phyloP scores from a whole-genome alignment of 768 basidiomycete species.

The Rossbeevera mucosa region DNA sequence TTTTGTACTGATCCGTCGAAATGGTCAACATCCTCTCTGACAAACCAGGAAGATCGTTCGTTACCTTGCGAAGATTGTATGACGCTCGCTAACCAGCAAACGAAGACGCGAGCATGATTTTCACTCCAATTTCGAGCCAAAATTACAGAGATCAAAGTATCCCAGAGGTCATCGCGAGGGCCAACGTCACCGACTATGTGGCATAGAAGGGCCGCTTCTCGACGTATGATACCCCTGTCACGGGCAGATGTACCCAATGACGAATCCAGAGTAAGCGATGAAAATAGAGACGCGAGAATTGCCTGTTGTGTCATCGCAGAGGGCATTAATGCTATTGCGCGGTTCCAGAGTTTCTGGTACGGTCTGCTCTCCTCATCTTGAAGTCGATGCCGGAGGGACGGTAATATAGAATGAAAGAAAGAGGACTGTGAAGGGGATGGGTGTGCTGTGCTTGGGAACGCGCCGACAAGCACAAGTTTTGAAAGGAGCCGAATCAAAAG shows the following conservation, averaged over 20 bases:
- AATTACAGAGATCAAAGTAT: slow-evolving; percentile 42
- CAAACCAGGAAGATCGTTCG: slow-evolving; percentile 3
- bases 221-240: slow-evolving; percentile 43
- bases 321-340: slow-evolving; percentile 42
- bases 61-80: slow-evolving; percentile 29
- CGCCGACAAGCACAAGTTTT: slow-evolving; percentile 64
- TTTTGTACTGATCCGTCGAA: slow-evolving; percentile 36
- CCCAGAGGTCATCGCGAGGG: slow-evolving; percentile 49
- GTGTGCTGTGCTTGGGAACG: slow-evolving; percentile 53
- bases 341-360: slow-evolving; percentile 51
- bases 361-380: slow-evolving; percentile 13
- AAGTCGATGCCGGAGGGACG: slow-evolving; percentile 44
- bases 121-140: slow-evolving; percentile 57
- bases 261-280: slow-evolving; percentile 37
- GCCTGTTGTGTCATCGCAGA: slow-evolving; percentile 52
- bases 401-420: slow-evolving; percentile 56
- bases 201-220: slow-evolving; percentile 51
- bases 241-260: slow-evolving; percentile 28
- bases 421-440: slow-evolving; percentile 59
- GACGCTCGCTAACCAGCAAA: slow-evolving; percentile 62
- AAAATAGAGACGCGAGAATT: slow-evolving; percentile 56
- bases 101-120: slow-evolving; percentile 55
- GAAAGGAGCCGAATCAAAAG: slow-evolving; percentile 50
- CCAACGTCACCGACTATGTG: slow-evolving; percentile 49
- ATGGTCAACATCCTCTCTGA: slow-evolving; percentile 1